Base-by-base conservation (phyloP, 768 basidiomycete species). In the Rhizopogon roseolus region DNA sequence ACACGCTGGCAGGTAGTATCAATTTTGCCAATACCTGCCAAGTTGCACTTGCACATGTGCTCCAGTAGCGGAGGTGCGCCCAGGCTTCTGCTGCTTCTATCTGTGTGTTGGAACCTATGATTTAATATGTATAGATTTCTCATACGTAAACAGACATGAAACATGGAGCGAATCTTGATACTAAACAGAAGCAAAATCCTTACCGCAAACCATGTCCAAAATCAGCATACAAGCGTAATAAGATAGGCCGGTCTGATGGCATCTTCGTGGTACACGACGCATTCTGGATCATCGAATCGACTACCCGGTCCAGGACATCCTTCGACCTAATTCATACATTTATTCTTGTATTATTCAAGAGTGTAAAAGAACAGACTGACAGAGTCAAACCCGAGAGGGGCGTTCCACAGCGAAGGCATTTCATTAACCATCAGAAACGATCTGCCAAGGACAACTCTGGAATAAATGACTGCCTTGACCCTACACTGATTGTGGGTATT, bases 181-280 rank as follows among this genome's bases (percentile, higher is more conserved):
- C n/a, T n/a, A 32, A 32, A 10, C 2, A 32, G 29, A 32, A 22
- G 22, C 3, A 32, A 29, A 32, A 32, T 3, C 10, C 7, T 32
- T 32, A 32, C 29, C 29, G 9, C 29, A 32, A 32, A 32, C 10
- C 29, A 32, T 10, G 29, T 32, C 2, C 34, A 36, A 11, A 5
- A 5, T 36, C 34, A 29, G 29, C 29, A 29, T 29, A 29, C 10
- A 13, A 36, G 34, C 13, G 34, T 11, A 36, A 66, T 43, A 2
- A 66, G 59, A 13, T 67, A 67, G 14, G 65, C 64, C 1, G 61
- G 19, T 1, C 61, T 63, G 28, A 67, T 58, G 6, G 66, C 65
- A 2, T 66, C 50, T 6, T 51, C 52, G 13, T 67, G 37, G 27
- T 67, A 67, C 7, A 66, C 60, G 27, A 67, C 66, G 25, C 22